Percentiles rank a stretch among this genome's conserved stretches.
These are phyloP conservation scores for Suhomyces vadensis DNA, from an alignment of 805 yeast species.

Conservation along the genomic window DNA sequence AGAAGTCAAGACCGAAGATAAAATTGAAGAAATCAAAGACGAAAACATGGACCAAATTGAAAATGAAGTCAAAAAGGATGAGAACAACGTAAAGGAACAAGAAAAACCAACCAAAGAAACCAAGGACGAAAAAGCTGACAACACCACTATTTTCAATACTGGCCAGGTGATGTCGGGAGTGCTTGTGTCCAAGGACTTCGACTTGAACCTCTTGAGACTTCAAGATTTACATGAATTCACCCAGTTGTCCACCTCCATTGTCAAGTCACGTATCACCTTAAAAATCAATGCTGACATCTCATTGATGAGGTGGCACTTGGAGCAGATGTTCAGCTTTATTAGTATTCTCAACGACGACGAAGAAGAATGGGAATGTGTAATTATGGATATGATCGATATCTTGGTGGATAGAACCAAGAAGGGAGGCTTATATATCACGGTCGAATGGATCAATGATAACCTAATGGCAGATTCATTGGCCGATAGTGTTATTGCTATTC, in stretches of 20 bases:
- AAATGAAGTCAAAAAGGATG: conserved; percentile 12
- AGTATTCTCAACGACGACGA: conserved; percentile 61
- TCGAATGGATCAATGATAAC: conserved; percentile 89
- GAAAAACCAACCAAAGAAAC: conserved; percentile 4
- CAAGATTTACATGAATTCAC: conserved; percentile 89
- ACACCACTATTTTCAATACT: conserved; percentile 9
- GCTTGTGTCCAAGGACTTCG: conserved; percentile 87
- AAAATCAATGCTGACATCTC: conserved; percentile 79
- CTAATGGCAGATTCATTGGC: conserved; percentile 87
- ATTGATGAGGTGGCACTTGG: conserved; percentile 82
- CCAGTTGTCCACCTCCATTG: conserved; percentile 79
- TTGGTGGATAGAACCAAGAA: conserved; percentile 44
- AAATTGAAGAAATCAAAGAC: conserved; percentile 45
- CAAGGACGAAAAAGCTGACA: conserved; percentile 4
- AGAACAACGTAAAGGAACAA: conserved; percentile 5
- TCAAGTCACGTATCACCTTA: conserved; percentile 78
- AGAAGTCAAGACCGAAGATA: conserved; percentile 42
- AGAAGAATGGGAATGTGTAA: conserved; percentile 44
- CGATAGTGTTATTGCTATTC: conserved; percentile 86
- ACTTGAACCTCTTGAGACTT: conserved; percentile 75
- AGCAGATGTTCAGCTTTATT: conserved; percentile 92
- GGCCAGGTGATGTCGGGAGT: conserved; percentile 68
- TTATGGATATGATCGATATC: conserved; percentile 45
- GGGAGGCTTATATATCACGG: conserved; percentile 49
- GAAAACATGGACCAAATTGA: conserved; percentile 34